A percentile compares a stretch with the other conserved stretches of the same genome.
Evolutionary conservation across 176 grass and related monocot species (phyloP).

Genomic region (Saccharum officinarum): DNA sequence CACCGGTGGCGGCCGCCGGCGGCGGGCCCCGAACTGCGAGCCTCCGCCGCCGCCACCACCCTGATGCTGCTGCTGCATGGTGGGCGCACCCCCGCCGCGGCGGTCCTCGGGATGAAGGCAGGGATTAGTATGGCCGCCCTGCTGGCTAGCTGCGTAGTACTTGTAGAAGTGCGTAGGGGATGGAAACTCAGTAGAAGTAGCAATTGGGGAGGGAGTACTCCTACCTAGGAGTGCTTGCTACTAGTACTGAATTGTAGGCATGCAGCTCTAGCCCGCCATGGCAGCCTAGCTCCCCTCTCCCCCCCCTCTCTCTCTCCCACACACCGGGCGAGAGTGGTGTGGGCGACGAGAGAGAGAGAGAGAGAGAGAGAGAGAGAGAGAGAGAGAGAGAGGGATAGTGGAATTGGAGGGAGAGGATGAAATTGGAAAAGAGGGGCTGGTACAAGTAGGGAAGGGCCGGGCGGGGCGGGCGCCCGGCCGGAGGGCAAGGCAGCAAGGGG

Average conservation of each 20-base stretch:
- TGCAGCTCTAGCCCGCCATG: conserved; percentile 4
- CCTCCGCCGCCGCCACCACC: conserved; percentile 7
- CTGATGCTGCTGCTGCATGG: conserved; percentile 55
- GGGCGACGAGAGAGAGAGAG: conserved; percentile 24
- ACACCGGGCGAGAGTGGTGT: conserved; percentile 41
- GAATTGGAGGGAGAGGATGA: conserved; percentile 58
- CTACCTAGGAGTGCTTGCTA: neutral
- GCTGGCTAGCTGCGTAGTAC: conserved; percentile 23
- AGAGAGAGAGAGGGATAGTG: conserved; percentile 7
- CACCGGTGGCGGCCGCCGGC: neutral
- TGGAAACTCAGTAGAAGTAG: neutral
- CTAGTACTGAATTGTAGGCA: conserved; percentile 33
- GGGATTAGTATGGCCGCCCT: neutral
- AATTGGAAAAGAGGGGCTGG: conserved; percentile 46
- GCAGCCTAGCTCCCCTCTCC: neutral
- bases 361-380: neutral
- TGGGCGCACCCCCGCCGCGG: neutral
- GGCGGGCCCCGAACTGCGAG: conserved; percentile 45
- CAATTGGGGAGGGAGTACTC: conserved; percentile 7
- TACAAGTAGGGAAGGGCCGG: conserved; percentile 49
- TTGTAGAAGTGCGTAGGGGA: neutral
- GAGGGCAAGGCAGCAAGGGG: neutral
- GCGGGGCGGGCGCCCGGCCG: neutral
- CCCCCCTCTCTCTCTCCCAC: conserved; percentile 21
- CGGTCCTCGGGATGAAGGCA: neutral